A percentile compares a stretch with the other conserved stretches of the same genome.
Conservation (phyloP, 2,329 filamentous ascomycete species). For the Hypoxylon rubiginosum region DNA sequence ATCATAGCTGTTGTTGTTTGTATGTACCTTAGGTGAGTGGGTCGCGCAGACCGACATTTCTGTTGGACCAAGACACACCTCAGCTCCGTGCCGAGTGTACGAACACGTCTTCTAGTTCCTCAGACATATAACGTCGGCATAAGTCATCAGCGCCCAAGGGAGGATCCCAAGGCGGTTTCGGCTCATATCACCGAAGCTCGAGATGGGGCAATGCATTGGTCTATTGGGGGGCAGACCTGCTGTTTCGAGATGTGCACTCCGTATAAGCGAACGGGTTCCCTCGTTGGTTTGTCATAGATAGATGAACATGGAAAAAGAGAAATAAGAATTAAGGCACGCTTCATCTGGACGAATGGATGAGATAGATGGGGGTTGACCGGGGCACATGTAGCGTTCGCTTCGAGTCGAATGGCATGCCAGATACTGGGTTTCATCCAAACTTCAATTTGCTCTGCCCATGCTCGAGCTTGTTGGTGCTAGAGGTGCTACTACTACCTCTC, state of each 20-base stretch:
- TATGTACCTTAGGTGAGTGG: slow-evolving; percentile 33
- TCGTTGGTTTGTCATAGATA: slow-evolving; percentile 31
- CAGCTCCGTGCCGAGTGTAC: slow-evolving; percentile 38
- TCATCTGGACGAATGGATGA: slow-evolving; percentile 36
- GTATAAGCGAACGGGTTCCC: slow-evolving; percentile 21
- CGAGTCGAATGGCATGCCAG: slow-evolving; percentile 39
- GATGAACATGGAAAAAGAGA: slow-evolving; percentile 19
- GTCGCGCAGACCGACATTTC: slow-evolving; percentile 43
- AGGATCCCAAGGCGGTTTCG: slow-evolving; percentile 26
- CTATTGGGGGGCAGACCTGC: slow-evolving; percentile 28
- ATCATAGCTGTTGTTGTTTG: slow-evolving; percentile 5
- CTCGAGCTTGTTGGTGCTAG: slow-evolving; percentile 60
- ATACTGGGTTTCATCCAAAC: slow-evolving; percentile 63
- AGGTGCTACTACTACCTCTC: slow-evolving; percentile 47
- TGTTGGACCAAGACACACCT: slow-evolving; percentile 29
- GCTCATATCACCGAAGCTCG: slow-evolving; percentile 33
- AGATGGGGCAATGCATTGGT: slow-evolving; percentile 27
- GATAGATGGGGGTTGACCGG: slow-evolving; percentile 21
- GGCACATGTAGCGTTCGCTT: slow-evolving; percentile 42
- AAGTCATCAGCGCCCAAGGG: slow-evolving; percentile 28
- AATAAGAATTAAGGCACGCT: slow-evolving; percentile 23
- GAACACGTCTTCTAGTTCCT: slow-evolving; percentile 27
- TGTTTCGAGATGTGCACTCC: slow-evolving; percentile 28
- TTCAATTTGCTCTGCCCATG: slow-evolving; percentile 72
- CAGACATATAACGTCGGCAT: slow-evolving; percentile 30